Conservation (phyloP, 2,329 filamentous ascomycete genomes). For the Ophiostoma fasciatum region DNA sequence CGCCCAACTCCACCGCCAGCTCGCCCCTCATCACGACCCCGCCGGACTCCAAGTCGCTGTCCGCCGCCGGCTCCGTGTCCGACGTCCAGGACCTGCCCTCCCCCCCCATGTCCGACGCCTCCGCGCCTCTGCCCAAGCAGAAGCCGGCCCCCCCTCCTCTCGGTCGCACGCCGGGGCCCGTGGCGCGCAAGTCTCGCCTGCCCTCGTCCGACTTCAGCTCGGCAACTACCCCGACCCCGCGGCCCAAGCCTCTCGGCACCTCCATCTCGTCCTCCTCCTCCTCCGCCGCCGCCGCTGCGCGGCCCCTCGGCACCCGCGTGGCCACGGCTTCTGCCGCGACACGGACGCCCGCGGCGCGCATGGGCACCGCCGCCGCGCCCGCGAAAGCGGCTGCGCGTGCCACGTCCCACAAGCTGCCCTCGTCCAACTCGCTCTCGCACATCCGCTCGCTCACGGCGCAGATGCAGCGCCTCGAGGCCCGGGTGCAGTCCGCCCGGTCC, state of each 20-base stretch:
- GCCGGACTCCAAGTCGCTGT: constrained; percentile 52
- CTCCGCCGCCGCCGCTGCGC: too few relatives aligned
- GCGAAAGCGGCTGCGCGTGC: constrained; percentile 31
- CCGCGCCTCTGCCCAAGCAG: constrained; percentile 42
- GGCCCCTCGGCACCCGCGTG: constrained; percentile 21
- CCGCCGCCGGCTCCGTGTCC: constrained; percentile 34
- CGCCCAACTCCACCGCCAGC: constrained; percentile 73
- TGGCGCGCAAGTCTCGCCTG: constrained; percentile 33
- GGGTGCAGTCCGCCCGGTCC: constrained; percentile 81
- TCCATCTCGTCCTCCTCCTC: constrained; percentile 20
- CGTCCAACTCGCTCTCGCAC: constrained; percentile 66
- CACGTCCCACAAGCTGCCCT: constrained; percentile 34
- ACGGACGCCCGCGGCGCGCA: constrained; percentile 25
- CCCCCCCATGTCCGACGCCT: constrained; percentile 81
- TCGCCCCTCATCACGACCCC: constrained; percentile 85
- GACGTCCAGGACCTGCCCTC: constrained; percentile 75
- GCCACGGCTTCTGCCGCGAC: constrained; percentile 35
- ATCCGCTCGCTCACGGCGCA: constrained; percentile 89
- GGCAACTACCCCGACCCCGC: constrained; percentile 30
- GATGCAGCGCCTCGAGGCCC: constrained; percentile 90
- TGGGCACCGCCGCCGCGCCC: constrained; percentile 27
- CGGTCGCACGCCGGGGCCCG: constrained; percentile 22
- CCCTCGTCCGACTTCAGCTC: constrained; percentile 33
- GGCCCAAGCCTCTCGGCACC: constrained; percentile 28
- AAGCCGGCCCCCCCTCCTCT: constrained; percentile 22